Evolutionary conservation across 306 rosid genomes (phyloP).

Genomic region (Abrus precatorius): DNA sequence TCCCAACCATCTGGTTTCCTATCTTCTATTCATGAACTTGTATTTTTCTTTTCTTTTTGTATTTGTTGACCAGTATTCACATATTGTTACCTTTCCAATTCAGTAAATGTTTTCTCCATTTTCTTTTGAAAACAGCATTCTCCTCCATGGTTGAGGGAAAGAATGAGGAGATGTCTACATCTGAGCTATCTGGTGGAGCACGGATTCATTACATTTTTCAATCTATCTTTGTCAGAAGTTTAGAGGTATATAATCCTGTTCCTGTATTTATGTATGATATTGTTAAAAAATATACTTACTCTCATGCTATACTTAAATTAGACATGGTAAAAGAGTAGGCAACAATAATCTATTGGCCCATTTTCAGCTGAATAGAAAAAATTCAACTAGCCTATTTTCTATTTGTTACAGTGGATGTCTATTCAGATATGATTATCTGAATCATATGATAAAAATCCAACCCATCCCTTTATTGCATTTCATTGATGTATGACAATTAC

Average conservation of each 20-base stretch:
- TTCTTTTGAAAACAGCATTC: slow-evolving; percentile 71
- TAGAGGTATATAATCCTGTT: slow-evolving; percentile 71
- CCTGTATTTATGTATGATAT: background rate
- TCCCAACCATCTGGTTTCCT: slow-evolving; percentile 16
- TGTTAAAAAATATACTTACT: slow-evolving; percentile 3
- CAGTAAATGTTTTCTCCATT: slow-evolving; percentile 34
- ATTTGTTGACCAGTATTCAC: slow-evolving; percentile 7
- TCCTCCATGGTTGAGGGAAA: slow-evolving; percentile 96
- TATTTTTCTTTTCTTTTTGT: slow-evolving; percentile 2
- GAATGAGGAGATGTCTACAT: slow-evolving; percentile 97
- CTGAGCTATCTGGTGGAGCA: slow-evolving; percentile 95
- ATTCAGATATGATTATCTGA: background rate
- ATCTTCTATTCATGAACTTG: slow-evolving; percentile 35
- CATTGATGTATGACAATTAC: slow-evolving; percentile 5
- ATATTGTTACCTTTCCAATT: slow-evolving; percentile 26
- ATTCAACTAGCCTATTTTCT: background rate
- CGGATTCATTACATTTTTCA: slow-evolving; percentile 96
- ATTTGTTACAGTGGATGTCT: background rate
- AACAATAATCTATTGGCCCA: background rate
- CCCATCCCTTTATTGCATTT: slow-evolving; percentile 5
- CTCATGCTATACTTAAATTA: slow-evolving; percentile 20
- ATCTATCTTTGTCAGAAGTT: slow-evolving; percentile 89
- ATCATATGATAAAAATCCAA: background rate
- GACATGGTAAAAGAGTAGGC: slow-evolving; percentile 8
- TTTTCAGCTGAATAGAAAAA: background rate